Evolutionary conservation across 768 basidiomycete species (phyloP).

Genomic region (Kwoniella heveanensis): DNA sequence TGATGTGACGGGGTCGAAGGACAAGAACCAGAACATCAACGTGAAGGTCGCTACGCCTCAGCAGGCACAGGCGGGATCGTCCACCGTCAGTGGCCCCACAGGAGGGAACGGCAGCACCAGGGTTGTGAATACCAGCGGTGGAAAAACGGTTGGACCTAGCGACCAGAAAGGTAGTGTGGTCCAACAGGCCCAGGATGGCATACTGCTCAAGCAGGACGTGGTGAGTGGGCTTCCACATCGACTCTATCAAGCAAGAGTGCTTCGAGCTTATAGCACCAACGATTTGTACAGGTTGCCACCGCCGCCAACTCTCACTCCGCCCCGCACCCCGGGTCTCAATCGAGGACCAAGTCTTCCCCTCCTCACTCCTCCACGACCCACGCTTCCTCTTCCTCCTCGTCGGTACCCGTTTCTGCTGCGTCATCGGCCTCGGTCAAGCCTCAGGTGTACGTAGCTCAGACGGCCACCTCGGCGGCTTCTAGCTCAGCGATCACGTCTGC

Average conservation of each 20-base stretch:
- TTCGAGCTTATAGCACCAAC: too few species aligned
- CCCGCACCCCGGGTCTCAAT: not conserved
- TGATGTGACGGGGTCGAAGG: slow-evolving; percentile 3
- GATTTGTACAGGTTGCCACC: not conserved
- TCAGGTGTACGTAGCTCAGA: slow-evolving; percentile 12
- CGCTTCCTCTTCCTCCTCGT: not conserved
- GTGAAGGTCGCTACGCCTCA: slow-evolving; percentile 13
- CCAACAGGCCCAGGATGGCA: slow-evolving; percentile 5
- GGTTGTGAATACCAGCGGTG: not conserved
- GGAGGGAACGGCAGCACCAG: not conserved
- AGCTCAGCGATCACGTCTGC: not conserved
- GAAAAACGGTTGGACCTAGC: slow-evolving; percentile 8
- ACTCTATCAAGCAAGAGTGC: too few species aligned
- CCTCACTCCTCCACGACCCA: not conserved
- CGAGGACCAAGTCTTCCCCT: not conserved
- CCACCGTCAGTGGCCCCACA: not conserved
- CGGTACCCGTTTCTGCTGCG: not conserved
- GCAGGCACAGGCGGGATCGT: not conserved
- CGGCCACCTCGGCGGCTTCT: not conserved
- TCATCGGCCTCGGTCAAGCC: not conserved
- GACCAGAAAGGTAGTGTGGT: slow-evolving; percentile 15
- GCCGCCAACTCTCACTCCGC: too few species aligned
- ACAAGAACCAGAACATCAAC: slow-evolving; percentile 11
- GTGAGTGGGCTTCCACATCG: not conserved
- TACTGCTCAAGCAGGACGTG: slow-evolving; percentile 8